Base-by-base conservation (phyloP, 805 yeast species). In the Brettanomyces nanus region DNA sequence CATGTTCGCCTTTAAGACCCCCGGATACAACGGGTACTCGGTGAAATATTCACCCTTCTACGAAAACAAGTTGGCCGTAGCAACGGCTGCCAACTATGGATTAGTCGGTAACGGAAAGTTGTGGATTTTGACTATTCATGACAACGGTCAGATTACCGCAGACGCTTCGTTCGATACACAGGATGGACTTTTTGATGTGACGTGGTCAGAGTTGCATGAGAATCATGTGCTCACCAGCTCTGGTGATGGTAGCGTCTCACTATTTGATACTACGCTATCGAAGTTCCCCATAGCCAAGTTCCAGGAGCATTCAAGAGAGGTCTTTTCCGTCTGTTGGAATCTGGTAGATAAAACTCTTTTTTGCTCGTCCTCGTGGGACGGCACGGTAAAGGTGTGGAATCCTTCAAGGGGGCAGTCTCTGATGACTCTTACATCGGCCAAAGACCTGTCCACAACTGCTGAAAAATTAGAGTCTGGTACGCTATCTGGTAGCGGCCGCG, bases 131-230 rank as follows among this genome's bases (percentile, higher is more conserved):
- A 77, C 76, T 35, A 83, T 90, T 33, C 73, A 70, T 37, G 73
- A 76, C 18, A 62, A 67, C 43, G 97, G 97, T 1, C 50, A 47
- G n/a, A 68, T 85, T 14, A 50, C 52, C 4, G 70, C 69, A 28
- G 76, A 74, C 33, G 61, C 69, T 4, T 57, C 71, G 13, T 90
- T 85, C 64, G 86, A 86, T 43, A 90, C 97, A 0, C 97, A 90
- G 58, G 98, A 90, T 61, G 95, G 96, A 5, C 64, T 89, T 14
- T 87, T 85, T 51, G 94, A 85, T 51, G 62, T 83, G 1, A 75
- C 90, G 0, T 90, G 97, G 97, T 82, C 89, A 40, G 98, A 90
- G 56, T 38, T 68, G 5, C 90, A 90, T 58, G 97, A 87, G 43
- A 87, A 85, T 58, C 97, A 89, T 49, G 71, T 84, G 1, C 71